Conservation (phyloP, 1,139 yeast genomes). For the Hansenula sp. region DNA sequence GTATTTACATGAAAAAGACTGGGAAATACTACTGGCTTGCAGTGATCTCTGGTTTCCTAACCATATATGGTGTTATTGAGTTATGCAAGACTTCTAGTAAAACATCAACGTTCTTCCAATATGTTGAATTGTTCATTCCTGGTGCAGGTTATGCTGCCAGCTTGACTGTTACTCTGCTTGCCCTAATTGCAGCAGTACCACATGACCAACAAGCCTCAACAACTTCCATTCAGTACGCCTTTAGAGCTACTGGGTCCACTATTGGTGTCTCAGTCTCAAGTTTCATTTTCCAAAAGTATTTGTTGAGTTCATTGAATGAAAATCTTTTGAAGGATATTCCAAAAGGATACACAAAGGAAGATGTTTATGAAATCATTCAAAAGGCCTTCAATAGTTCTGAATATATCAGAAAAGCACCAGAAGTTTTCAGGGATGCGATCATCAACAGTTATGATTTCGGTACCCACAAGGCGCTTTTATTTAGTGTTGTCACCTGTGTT, state of each 20-base stretch:
- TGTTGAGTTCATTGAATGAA: constrained; percentile 19
- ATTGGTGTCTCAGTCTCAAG: constrained; percentile 65
- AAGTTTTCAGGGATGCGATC: constrained; percentile 41
- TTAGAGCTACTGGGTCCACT: constrained; percentile 73
- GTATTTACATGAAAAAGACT: constrained; percentile 59
- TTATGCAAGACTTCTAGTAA: constrained; percentile 22
- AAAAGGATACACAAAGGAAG: constrained; percentile 28
- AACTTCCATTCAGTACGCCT: constrained; percentile 73
- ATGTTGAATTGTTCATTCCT: constrained; percentile 30
- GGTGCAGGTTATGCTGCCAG: constrained; percentile 59
- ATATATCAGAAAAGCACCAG: constrained; percentile 49
- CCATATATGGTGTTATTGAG: constrained; percentile 39
- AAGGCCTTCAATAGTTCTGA: constrained; percentile 55
- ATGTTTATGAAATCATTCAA: constrained; percentile 41
- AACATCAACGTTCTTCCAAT: constrained; percentile 19
- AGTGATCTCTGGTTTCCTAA: constrained; percentile 35
- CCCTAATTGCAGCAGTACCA: constrained; percentile 62
- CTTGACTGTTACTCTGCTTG: constrained; percentile 57
- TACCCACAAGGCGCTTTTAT: constrained; percentile 42
- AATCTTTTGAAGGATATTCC: constrained; percentile 32
- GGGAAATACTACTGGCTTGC: constrained; percentile 57
- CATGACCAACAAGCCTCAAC: constrained; percentile 63
- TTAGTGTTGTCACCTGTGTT: constrained; percentile 35
- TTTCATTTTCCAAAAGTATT: constrained; percentile 52
- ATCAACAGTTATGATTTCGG: constrained; percentile 45